Evolutionary conservation across 1,284 basidiomycete species (phyloP), one percentile per base, ranked within the genome.

Genomic region (Ceratobasidium sp.): DNA sequence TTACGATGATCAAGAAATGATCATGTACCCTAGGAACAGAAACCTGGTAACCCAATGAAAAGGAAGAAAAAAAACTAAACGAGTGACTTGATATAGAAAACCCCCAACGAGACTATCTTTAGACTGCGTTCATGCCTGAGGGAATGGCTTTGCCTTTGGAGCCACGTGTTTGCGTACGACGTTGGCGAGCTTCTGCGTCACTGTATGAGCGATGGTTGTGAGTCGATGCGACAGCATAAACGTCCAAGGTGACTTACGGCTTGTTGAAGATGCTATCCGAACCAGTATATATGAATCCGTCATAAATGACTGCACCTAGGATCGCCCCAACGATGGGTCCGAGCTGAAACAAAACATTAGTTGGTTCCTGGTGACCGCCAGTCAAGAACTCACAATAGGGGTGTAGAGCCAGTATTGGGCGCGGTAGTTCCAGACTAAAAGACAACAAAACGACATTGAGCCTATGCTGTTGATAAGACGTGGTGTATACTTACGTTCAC

Each of bases 341-440:
- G 32, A 74, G 64, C 73, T 74, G 56, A 70, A 71, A 17, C 65
- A 49, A 7, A 7, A 29, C n/a, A 53, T 31, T 43, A 12, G 15
- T 25, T n/a, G 56, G 27, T 25, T n/a, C 13, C 27, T 47, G 29
- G 20, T 17, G 25, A 27, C 3, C 47, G 31, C 31, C 13, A 52
- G 17, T 55, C n/a, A 25, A 43, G 17, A 20, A 68, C 71, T 31
- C 62, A 90, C 77, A 12, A 87, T 72, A 13, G 88, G 85, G 73
- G 87, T 87, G 91, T 91, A 92, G 15, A 91, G 70, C 89, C 89
- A 93, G 75, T 91, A 93, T 71, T 89, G 87, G 73, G 80, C 82
- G 12, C 55, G 70, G 32, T 49, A 71, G 58, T 69, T 50, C 68
- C 43, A 69, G n/a, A 60, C 68, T 52, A 35, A 29, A 57, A 43